Conservation (phyloP, 495 filamentous ascomycete species). For the Aspergillus panamensis region DNA sequence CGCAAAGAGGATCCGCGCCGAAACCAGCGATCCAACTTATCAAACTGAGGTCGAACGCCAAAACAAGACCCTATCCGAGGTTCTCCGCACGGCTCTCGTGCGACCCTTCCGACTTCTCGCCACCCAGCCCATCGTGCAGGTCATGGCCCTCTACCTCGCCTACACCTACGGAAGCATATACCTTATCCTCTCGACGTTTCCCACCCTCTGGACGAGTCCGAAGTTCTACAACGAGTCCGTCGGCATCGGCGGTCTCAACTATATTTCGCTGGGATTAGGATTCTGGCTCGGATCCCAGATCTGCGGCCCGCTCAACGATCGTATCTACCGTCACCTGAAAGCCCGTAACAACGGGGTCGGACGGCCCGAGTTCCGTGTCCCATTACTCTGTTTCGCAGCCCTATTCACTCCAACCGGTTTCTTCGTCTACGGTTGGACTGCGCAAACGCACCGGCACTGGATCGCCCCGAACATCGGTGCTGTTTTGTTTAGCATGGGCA, state of each 20-base stretch:
- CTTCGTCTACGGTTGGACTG: conserved; percentile 71
- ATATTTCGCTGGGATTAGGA: conserved; percentile 67
- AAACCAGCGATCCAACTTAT: conserved; percentile 59
- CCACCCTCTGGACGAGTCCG: conserved; percentile 53
- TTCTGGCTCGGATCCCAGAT: conserved; percentile 64
- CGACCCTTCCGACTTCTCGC: conserved; percentile 56
- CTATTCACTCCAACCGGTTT: conserved; percentile 61
- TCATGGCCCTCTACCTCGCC: conserved; percentile 59
- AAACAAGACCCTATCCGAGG: conserved; percentile 41
- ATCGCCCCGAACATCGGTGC: conserved; percentile 70
- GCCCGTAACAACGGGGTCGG: conserved; percentile 53
- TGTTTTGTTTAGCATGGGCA: conserved; percentile 54
- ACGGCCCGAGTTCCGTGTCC: conserved; percentile 65
- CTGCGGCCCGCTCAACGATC: conserved; percentile 60
- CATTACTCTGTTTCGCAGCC: conserved; percentile 56
- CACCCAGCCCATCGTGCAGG: conserved; percentile 60
- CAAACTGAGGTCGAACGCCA: conserved; percentile 61
- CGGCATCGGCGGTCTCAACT: conserved; percentile 64
- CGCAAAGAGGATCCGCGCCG: conserved; percentile 54
- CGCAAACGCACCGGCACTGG: conserved; percentile 61
- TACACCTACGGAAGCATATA: conserved; percentile 74
- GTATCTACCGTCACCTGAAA: conserved; percentile 62
- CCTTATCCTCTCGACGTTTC: conserved; percentile 67
- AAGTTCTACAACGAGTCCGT: conserved; percentile 55
- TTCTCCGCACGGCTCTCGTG: conserved; percentile 44